Evolutionary conservation across 805 yeast species (phyloP), one percentile per base, ranked within the genome.

Genomic region (Pichia phayaonensis): DNA sequence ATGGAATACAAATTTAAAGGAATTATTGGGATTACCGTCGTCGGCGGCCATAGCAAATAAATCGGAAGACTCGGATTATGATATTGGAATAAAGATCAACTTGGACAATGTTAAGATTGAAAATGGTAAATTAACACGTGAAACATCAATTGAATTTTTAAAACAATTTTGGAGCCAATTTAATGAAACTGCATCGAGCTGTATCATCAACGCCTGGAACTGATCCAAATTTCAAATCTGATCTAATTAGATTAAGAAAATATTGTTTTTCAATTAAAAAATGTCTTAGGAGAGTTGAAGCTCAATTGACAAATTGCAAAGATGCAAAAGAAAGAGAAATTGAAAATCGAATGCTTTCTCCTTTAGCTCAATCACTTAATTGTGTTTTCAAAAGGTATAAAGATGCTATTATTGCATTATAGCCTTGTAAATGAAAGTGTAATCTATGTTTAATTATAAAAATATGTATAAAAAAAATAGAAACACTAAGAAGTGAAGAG

Each of bases 161-260:
- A 77, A 80, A 51, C 95, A 86, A 62, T 86, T 85, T 62, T 86
- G 90, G 85, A 61, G 74, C 1, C 83, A 80, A 61, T 78, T 78
- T 57, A 76, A 75, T 52, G 60, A 62, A 6, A 60, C 66, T 39
- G 57, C 65, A n/a, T 50, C n/a, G n/a, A n/a, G n/a, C n/a, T n/a
- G n/a, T n/a, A n/a, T n/a, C 51, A 16, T 59, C 68, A 1, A 57
- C 67, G 1, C 59, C 62, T 4, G 51, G 61, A 8, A 59, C 64
- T 5, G 66, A 61, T 48, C 60, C 63, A 5, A 63, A 65, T 46
- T 66, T 65, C 49, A 65, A 65, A 50, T 44, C 51, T 5, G 67
- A 67, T 46, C 56, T 66, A 46, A 49, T 64, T 11, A 64, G 59
- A 41, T 45, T 81, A 31, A 71, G 73, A 47, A 75, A 72, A 45